Conservation (phyloP, 441 rosid species). For the Populus hybrid region DNA sequence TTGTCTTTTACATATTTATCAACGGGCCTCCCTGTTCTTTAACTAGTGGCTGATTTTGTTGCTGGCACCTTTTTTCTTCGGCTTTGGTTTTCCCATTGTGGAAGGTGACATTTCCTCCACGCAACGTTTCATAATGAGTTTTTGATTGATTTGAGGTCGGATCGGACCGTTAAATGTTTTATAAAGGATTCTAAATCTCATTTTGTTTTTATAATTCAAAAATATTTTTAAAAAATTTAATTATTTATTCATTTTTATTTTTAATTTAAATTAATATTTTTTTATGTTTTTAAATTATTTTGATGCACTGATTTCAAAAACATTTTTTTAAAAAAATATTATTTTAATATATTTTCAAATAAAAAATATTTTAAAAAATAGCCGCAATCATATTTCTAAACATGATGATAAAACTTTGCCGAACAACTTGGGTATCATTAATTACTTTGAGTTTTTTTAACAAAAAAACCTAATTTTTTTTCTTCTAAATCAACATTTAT, state of each 20-base stretch:
- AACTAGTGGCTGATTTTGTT: neutral
- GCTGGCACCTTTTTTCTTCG: neutral
- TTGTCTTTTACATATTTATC: neutral
- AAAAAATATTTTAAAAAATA: too few relatives aligned
- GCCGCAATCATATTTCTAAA: too few relatives aligned
- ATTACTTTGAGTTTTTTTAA: neutral
- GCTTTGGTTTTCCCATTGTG: constrained; percentile 18
- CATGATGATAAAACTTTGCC: too few relatives aligned
- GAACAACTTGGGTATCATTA: too few relatives aligned
- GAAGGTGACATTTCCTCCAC: constrained; percentile 32
- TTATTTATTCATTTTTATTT: too few relatives aligned
- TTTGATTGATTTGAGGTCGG: constrained; percentile 10
- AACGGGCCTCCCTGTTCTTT: neutral
- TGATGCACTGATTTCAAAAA: too few relatives aligned
- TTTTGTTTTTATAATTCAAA: too few relatives aligned
- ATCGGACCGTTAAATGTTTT: constrained; percentile 9
- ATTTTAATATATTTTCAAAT: too few relatives aligned
- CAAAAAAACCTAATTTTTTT: neutral
- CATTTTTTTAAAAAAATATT: too few relatives aligned
- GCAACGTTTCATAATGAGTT: constrained; percentile 19
- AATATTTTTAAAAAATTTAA: too few relatives aligned
- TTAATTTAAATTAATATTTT: too few relatives aligned
- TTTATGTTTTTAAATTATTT: too few relatives aligned
- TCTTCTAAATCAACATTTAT: neutral
- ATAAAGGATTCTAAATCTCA: neutral